Evolutionary conservation across 1,284 basidiomycete species (phyloP), one percentile per base, ranked within the genome.

Genomic region (Quambalaria eucalypti): DNA sequence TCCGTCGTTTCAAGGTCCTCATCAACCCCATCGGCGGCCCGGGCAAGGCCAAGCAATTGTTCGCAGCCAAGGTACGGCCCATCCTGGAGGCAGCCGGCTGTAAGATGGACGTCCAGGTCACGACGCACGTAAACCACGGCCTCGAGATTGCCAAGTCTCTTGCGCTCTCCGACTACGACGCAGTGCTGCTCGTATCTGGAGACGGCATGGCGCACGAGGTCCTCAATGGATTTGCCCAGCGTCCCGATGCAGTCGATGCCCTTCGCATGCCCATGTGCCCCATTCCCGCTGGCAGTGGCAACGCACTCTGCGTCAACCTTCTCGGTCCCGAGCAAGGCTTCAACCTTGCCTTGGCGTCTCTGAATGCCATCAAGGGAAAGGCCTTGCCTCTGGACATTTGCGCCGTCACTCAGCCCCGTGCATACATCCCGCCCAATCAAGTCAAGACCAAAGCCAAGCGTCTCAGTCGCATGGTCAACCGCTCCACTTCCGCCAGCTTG

Each of bases 171-270:
- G 39, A 59, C 89, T 67, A 53, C 62, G 80, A 80, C 66, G 88
- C 85, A 0, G 77, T 96, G 30, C 82, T 88, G n/a, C 78, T 84
- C 7, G 83, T 93, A 23, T 91, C 89, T 0, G 92, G 92, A 0
- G 92, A 97, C 73, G 92, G 92, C 4, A 80, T 90, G 40, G 73
- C 91, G 7, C 88, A 92, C 71, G 92, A 97, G 76, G 80, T 93
- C n/a, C 72, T 95, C 69, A 97, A 98, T 71, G 95, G 92, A 2
- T 83, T 96, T 49, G 86, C 88, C 0, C 78, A 82, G 40, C 85
- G 90, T 52, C 73, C 79, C 8, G 82, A 87, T 51, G 86, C 88
- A 0, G 76, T 78, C 19, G 80, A 80, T 46, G 91, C 90, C 0
- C 82, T 97, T 47, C 38, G 57, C 3, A 84, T 85, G 40, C 89